phyloP scores from a whole-genome alignment of 192 early-diverging fungal species.

The Kickxella alabastrina region DNA sequence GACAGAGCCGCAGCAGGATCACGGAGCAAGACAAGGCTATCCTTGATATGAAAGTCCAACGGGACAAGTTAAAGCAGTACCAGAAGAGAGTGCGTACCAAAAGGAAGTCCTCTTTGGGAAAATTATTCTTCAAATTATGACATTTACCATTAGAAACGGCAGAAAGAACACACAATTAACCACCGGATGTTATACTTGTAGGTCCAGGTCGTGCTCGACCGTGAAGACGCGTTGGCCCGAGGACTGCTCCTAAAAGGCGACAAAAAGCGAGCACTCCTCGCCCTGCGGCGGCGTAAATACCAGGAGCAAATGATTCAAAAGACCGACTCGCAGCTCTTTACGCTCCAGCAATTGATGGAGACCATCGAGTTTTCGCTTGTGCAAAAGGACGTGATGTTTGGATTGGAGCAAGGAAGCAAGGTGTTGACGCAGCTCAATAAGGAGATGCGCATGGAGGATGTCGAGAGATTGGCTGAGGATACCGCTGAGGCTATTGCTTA shows the following conservation, averaged over 20 bases:
- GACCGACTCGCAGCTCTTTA: conserved; percentile 84
- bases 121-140: no score
- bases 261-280: conserved; percentile 78
- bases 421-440: conserved; percentile 74
- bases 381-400: conserved; percentile 83
- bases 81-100: conserved; percentile 69
- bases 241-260: conserved; percentile 68
- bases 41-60: conserved; percentile 91
- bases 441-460: conserved; percentile 83
- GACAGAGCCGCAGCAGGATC: conserved; percentile 58
- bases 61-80: conserved; percentile 90
- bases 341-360: conserved; percentile 80
- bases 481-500: conserved; percentile 94
- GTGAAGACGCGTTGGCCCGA: conserved; percentile 78
- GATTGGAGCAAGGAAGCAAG: conserved; percentile 78
- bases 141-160: no score
- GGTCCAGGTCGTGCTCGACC: conserved; percentile 76
- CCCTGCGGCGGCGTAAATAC: conserved; percentile 94
- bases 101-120: no score
- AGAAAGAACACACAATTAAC: no score
- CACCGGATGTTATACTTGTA: conserved; percentile 43
- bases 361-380: conserved; percentile 91
- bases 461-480: conserved; percentile 92
- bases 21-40: conserved; percentile 91
- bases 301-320: conserved; percentile 83